Base-by-base conservation (phyloP, 1,139 yeast species). In the Hansenula lynferdii region DNA sequence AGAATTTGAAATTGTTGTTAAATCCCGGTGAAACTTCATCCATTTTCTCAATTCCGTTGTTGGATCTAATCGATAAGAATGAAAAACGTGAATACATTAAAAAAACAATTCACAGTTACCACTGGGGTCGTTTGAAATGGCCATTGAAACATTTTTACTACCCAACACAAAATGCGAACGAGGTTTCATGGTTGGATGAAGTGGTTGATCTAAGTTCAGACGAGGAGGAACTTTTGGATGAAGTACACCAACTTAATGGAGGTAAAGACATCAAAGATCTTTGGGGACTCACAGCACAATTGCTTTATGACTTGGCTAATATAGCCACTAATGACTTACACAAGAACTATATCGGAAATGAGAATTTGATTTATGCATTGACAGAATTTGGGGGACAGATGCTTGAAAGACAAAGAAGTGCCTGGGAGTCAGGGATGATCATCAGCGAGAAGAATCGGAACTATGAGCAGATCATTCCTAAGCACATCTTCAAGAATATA, bases 241-340 rank as follows among this genome's bases (percentile, higher is more conserved):
- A 43, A 25, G 27, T 42, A 28, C 28, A 55, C 21, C 60, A 60
- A 17, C 65, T 53, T 40, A 59, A 47, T 42, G 58, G 57, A 44
- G 58, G 42, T 11, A 38, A 41, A 24, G 55, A 60, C 20, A 62
- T 72, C 31, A 75, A 83, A 54, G 85, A 84, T 51, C 85, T 89
- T 4, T 89, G 96, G 97, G 96, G 97, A 0, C 62, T 89, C 34
- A 89, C 96, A 0, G 96, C 96, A 4, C 84, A 85, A 51, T 85
- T 89, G 8, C 60, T 89, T 12, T 84, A 81, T 48, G 96, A 89
- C 56, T 60, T 85, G 26, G 89, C 95, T 6, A 70, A 75, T 39
- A 65, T 85, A 6, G 72, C 76, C 2, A 36, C 41, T 2, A 29
- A 34, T 12, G 38, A 45, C 7, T 37, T 35, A 8, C 32, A 25